These are phyloP conservation scores for Clitopilus hobsonii DNA, from an alignment of 768 basidiomycete species.

Conservation along the genomic window DNA sequence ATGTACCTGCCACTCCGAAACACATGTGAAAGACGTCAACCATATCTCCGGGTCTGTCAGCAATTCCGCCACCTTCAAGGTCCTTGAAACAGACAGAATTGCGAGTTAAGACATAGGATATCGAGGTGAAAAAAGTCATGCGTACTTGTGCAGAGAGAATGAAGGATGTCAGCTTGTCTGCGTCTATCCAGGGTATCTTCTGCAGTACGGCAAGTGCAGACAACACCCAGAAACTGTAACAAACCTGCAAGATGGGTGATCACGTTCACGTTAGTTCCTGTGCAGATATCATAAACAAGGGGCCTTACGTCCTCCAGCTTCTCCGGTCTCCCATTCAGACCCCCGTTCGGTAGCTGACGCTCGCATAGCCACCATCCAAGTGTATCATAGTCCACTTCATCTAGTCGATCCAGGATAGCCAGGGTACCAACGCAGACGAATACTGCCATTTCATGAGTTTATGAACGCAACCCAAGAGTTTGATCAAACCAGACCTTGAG, in stretches of 20 bases:
- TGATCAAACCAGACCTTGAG: slow-evolving; percentile 55
- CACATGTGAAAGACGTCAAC: slow-evolving; percentile 96
- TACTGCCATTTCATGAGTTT: slow-evolving; percentile 40
- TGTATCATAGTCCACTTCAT: slow-evolving; percentile 73
- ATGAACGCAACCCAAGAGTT: background rate
- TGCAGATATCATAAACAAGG: slow-evolving; percentile 20
- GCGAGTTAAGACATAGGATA: background rate
- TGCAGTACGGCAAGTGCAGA: slow-evolving; percentile 83
- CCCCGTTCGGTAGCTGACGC: slow-evolving; percentile 88
- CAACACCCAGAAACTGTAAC: slow-evolving; percentile 97
- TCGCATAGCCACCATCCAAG: slow-evolving; percentile 94
- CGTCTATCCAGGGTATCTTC: slow-evolving; percentile 84
- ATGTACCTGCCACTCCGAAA: slow-evolving; percentile 83
- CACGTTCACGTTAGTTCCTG: background rate
- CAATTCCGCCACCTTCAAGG: slow-evolving; percentile 85
- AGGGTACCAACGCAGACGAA: slow-evolving; percentile 87
- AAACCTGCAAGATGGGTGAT: slow-evolving; percentile 64
- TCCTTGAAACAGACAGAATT: slow-evolving; percentile 63
- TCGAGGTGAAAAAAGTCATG: background rate
- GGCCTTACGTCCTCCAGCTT: slow-evolving; percentile 96
- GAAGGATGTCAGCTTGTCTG: slow-evolving; percentile 70
- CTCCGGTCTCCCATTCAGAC: slow-evolving; percentile 95
- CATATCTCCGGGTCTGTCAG: slow-evolving; percentile 91
- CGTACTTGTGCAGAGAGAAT: slow-evolving; percentile 83
- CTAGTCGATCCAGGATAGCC: slow-evolving; percentile 80